Conservation (phyloP, 2,329 filamentous ascomycete species). For the Penicillium sp. region DNA sequence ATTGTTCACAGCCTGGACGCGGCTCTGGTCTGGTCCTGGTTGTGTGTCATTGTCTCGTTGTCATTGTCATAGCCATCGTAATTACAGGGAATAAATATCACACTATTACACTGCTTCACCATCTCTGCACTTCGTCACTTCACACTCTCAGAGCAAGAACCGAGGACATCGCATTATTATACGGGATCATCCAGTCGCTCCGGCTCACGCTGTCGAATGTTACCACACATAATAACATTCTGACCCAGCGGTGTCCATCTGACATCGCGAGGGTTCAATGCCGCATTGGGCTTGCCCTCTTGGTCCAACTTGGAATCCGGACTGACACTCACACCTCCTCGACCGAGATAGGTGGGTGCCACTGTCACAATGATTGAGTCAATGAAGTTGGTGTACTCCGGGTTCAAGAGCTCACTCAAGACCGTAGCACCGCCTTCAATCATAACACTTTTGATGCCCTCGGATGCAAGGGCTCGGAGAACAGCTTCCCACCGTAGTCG, state of each 20-base stretch:
- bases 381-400: slow-evolving; percentile 64
- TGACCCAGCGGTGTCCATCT: slow-evolving; percentile 78
- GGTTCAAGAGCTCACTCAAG: slow-evolving; percentile 77
- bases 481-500: slow-evolving; percentile 68
- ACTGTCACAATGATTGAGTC: slow-evolving; percentile 84
- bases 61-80: slow-evolving; percentile 6
- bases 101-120: background rate
- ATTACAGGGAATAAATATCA: background rate
- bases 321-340: slow-evolving; percentile 76
- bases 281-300: slow-evolving; percentile 59
- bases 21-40: background rate
- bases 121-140: background rate
- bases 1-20: background rate
- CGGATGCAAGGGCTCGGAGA: slow-evolving; percentile 58
- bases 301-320: slow-evolving; percentile 62
- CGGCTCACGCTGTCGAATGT: slow-evolving; percentile 42
- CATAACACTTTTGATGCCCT: slow-evolving; percentile 79
- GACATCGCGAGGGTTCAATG: slow-evolving; percentile 67
- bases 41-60: background rate
- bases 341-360: slow-evolving; percentile 86
- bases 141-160: background rate
- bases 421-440: slow-evolving; percentile 84
- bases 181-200: background rate
- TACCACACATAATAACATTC: slow-evolving; percentile 81
- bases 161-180: background rate